Percentiles rank a stretch among this genome's conserved stretches.
Conservation (phyloP, 345 rosid genomes). For the Capsella bursapastoris region DNA sequence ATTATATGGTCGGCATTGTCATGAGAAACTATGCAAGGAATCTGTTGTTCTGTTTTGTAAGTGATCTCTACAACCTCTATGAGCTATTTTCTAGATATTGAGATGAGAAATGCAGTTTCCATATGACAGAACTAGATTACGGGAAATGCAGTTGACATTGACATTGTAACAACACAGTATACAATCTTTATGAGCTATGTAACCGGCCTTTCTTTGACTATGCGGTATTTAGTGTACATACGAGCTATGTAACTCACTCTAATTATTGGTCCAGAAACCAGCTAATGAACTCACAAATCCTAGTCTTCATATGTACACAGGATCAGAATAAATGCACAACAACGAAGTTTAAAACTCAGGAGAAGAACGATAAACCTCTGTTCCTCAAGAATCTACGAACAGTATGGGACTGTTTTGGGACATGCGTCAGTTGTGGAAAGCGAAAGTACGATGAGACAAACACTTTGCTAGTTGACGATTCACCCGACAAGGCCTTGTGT, state of each 20-base stretch:
- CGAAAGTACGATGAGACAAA: slow-evolving; percentile 70
- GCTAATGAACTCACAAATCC: slow-evolving; percentile 18
- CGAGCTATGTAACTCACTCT: not conserved
- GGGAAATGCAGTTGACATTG: slow-evolving; percentile 1
- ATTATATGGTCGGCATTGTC: slow-evolving; percentile 34
- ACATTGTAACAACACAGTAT: not conserved
- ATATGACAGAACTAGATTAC: not conserved
- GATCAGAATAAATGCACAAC: slow-evolving; percentile 58
- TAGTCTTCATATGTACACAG: slow-evolving; percentile 48
- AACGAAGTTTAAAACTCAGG: slow-evolving; percentile 60
- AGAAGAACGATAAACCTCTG: slow-evolving; percentile 62
- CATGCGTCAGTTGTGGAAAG: slow-evolving; percentile 59
- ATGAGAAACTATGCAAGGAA: slow-evolving; percentile 30
- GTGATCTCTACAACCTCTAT: slow-evolving; percentile 17
- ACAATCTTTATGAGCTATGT: slow-evolving; percentile 9
- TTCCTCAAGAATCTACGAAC: slow-evolving; percentile 75
- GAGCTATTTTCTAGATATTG: not conserved
- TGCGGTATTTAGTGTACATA: slow-evolving; percentile 10
- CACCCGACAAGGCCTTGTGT: slow-evolving; percentile 83
- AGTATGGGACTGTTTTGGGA: slow-evolving; percentile 63
- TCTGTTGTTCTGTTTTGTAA: slow-evolving; percentile 40
- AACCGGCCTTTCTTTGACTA: slow-evolving; percentile 7
- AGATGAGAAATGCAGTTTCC: not conserved
- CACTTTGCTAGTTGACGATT: slow-evolving; percentile 84
- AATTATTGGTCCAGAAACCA: not conserved